These are phyloP conservation scores for Arxiozyma slooffiae DNA, from an alignment of 1,139 yeast species.

Conservation along the genomic window DNA sequence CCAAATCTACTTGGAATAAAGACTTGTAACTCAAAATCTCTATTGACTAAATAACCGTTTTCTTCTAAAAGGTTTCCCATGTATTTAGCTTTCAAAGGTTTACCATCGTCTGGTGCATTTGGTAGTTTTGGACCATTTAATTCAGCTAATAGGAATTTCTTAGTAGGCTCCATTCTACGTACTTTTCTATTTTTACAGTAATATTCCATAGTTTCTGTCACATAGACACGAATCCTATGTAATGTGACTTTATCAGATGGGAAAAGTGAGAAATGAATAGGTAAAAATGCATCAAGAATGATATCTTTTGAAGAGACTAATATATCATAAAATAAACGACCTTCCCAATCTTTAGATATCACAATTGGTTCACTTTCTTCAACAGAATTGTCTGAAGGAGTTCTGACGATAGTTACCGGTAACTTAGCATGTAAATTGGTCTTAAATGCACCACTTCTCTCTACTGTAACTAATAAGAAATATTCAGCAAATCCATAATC, in stretches of 20 bases:
- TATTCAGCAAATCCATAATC: slow-evolving; percentile 76
- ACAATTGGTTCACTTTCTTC: slow-evolving; percentile 93
- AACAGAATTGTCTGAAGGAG: slow-evolving; percentile 66
- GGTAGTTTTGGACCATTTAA: slow-evolving; percentile 48
- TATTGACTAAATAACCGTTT: slow-evolving; percentile 35
- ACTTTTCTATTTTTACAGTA: slow-evolving; percentile 78
- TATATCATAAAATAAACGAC: slow-evolving; percentile 78
- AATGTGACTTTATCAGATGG: slow-evolving; percentile 82
- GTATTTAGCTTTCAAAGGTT: slow-evolving; percentile 31
- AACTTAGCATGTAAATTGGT: slow-evolving; percentile 55
- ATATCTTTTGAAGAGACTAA: slow-evolving; percentile 82
- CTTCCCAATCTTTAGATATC: slow-evolving; percentile 88
- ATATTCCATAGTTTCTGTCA: slow-evolving; percentile 85
- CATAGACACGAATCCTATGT: slow-evolving; percentile 73
- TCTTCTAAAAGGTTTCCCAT: slow-evolving; percentile 36
- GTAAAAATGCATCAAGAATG: slow-evolving; percentile 71
- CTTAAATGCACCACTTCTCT: slow-evolving; percentile 78
- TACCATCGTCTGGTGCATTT: slow-evolving; percentile 25
- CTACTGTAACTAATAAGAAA: slow-evolving; percentile 55
- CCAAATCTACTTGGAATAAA: slow-evolving; percentile 83
- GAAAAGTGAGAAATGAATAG: slow-evolving; percentile 71
- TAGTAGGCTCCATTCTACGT: slow-evolving; percentile 83
- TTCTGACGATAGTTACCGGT: slow-evolving; percentile 60
- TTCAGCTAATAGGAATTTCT: slow-evolving; percentile 69
- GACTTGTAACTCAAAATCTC: slow-evolving; percentile 76